These are phyloP conservation scores for Suillus paluster DNA, from an alignment of 768 basidiomycete species.

Conservation along the genomic window DNA sequence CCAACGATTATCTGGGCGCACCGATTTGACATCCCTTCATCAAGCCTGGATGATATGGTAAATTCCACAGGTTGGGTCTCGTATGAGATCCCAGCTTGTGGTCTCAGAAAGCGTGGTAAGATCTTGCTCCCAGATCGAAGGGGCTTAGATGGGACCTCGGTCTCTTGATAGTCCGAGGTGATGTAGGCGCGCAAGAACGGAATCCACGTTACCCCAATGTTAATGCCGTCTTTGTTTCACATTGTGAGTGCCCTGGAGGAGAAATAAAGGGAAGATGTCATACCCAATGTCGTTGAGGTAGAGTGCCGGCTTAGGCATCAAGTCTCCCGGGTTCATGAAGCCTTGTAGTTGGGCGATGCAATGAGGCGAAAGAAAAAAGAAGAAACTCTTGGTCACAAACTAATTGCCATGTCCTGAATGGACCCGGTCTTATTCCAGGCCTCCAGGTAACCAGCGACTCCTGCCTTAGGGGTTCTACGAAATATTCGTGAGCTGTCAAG, in stretches of 20 bases:
- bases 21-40: background rate
- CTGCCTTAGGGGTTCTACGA: background rate
- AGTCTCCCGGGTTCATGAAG: background rate
- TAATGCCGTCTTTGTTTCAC: background rate
- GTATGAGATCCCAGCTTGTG: background rate
- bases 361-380: background rate
- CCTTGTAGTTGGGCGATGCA: too few species aligned
- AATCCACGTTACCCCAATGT: background rate
- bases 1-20: background rate
- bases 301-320: background rate
- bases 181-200: background rate
- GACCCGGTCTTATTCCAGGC: background rate
- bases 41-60: background rate
- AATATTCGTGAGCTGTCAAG: too few species aligned
- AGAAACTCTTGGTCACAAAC: background rate
- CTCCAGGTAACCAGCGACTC: background rate
- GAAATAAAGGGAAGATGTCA: background rate
- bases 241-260: background rate
- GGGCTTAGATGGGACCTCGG: background rate
- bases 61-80: background rate
- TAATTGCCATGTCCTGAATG: background rate
- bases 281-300: background rate
- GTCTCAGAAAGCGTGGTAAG: background rate
- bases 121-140: background rate
- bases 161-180: conserved; percentile 6